These are phyloP conservation scores for Austropuccinia psidii DNA, from an alignment of 1,284 basidiomycete species.

Conservation along the genomic window DNA sequence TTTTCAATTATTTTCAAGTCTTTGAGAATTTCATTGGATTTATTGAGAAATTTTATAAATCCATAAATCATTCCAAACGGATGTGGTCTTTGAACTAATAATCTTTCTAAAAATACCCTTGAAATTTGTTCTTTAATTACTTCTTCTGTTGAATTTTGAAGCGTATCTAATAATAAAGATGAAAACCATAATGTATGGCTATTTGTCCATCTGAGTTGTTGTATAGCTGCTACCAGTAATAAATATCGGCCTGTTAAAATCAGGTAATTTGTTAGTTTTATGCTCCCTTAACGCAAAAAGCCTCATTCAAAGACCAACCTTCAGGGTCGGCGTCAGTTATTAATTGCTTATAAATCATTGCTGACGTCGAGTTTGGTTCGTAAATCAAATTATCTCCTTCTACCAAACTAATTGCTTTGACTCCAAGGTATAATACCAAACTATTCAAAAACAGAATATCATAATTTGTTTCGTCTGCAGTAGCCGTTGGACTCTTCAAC, in stretches of 20 bases:
- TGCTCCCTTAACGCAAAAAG: not conserved
- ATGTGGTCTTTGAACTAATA: slow-evolving; percentile 87
- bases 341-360: slow-evolving; percentile 70
- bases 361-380: slow-evolving; percentile 56
- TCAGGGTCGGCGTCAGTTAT: slow-evolving; percentile 78
- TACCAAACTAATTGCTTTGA: slow-evolving; percentile 74
- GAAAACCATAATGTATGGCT: slow-evolving; percentile 78
- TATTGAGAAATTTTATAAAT: slow-evolving; percentile 77
- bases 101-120: slow-evolving; percentile 81
- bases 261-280: not conserved
- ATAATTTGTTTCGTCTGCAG: slow-evolving; percentile 58
- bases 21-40: not conserved
- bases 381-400: slow-evolving; percentile 74
- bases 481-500: not conserved
- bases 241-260: slow-evolving; percentile 61
- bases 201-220: slow-evolving; percentile 91
- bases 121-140: slow-evolving; percentile 82
- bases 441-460: slow-evolving; percentile 83
- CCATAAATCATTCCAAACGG: slow-evolving; percentile 94
- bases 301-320: slow-evolving; percentile 54
- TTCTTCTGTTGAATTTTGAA: slow-evolving; percentile 61
- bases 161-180: slow-evolving; percentile 75
- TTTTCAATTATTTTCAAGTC: slow-evolving; percentile 9
- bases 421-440: slow-evolving; percentile 87
- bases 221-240: slow-evolving; percentile 75